These are phyloP conservation scores for Pseudonectria foliicola DNA, from an alignment of 2,329 filamentous ascomycete genomes.

Conservation along the genomic window DNA sequence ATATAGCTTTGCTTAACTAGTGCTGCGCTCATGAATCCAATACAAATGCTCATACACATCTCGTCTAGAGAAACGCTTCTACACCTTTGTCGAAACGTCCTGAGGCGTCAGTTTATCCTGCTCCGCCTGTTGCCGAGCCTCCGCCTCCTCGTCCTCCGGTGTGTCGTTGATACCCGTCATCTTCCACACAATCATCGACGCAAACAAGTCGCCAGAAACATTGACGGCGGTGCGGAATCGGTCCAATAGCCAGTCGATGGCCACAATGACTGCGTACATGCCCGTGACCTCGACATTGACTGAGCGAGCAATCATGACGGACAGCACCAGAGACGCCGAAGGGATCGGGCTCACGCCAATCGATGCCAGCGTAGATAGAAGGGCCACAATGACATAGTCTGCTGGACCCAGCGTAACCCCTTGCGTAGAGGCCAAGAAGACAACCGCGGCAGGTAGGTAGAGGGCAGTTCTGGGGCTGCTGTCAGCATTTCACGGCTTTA, in stretches of 20 bases:
- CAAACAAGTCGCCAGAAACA: constrained; percentile 42
- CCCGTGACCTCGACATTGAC: constrained; percentile 38
- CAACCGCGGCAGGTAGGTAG: constrained; percentile 46
- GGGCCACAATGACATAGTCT: constrained; percentile 42
- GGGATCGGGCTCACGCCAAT: constrained; percentile 49
- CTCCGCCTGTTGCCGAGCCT: constrained; percentile 7
- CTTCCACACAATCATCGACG: constrained; percentile 17
- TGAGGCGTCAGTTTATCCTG: constrained; percentile 6
- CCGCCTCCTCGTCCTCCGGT: constrained; percentile 11
- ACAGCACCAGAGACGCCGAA: constrained; percentile 42
- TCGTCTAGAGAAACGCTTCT: constrained; percentile 6
- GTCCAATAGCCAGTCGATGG: constrained; percentile 50
- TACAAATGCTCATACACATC: no score
- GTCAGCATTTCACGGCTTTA: constrained; percentile 1
- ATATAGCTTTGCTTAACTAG: no score
- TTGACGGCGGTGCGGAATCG: constrained; percentile 46
- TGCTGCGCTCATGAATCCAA: no score
- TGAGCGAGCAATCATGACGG: constrained; percentile 42
- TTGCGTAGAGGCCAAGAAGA: constrained; percentile 45
- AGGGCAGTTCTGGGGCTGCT: constrained; percentile 37
- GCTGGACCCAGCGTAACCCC: constrained; percentile 34
- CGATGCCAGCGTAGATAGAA: constrained; percentile 43
- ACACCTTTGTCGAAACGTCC: constrained; percentile 14
- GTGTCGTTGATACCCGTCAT: constrained; percentile 19
- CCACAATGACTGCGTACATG: constrained; percentile 46